phyloP scores from a whole-genome alignment of 139 green algal genomes.

The Ettlia oleoabundans region DNA sequence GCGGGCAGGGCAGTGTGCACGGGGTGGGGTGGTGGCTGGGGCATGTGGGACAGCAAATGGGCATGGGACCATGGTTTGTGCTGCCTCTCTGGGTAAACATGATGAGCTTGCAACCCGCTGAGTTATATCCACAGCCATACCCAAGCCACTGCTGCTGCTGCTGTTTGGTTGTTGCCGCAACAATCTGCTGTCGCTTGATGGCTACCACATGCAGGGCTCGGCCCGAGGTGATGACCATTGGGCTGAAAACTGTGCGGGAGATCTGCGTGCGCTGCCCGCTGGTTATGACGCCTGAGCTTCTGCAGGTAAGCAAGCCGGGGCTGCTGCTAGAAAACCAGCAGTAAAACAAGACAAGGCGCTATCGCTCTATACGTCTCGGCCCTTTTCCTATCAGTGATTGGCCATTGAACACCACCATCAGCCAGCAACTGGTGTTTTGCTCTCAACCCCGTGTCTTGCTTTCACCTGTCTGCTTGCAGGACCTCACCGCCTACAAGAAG shows the following conservation, averaged over 20 bases:
- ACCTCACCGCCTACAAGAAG: conserved; percentile 90
- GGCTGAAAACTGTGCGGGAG: conserved; percentile 93
- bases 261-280: conserved; percentile 86
- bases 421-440: background rate
- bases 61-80: no score
- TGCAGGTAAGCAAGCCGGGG: no score
- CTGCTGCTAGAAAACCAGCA: no score
- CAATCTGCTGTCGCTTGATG: background rate
- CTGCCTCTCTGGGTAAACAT: no score
- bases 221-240: conserved; percentile 84
- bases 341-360: no score
- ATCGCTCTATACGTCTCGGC: no score
- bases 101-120: no score
- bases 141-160: no score
- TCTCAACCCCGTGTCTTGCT: background rate
- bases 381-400: no score
- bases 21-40: background rate
- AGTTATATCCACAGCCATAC: no score
- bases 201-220: conserved; percentile 45
- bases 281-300: conserved; percentile 90
- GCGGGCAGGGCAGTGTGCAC: background rate
- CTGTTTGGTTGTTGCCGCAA: background rate
- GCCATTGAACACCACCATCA: no score
- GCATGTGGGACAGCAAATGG: no score
- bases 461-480: conserved; percentile 40